Conservation (phyloP, 2,329 filamentous ascomycete species). For the Aureobasidium sp. region DNA sequence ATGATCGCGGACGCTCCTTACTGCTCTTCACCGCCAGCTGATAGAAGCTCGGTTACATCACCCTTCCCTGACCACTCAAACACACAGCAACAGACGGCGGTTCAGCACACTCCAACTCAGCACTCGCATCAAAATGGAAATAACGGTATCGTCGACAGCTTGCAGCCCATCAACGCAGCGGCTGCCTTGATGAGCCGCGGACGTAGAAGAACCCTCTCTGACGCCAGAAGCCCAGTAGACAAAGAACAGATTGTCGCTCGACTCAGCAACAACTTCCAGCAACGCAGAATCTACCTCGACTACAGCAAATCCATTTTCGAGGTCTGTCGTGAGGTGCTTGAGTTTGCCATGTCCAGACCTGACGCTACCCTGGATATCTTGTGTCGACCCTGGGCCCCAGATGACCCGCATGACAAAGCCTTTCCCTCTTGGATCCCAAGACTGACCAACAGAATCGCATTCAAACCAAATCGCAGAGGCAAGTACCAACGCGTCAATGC, state of each 20-base stretch:
- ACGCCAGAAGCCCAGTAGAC: not conserved
- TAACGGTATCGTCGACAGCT: not conserved
- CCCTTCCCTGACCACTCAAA: not conserved
- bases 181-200: not conserved
- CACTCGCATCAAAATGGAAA: not conserved
- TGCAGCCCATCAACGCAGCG: not conserved
- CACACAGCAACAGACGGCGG: not conserved
- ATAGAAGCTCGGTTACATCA: not conserved
- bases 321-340: conserved; percentile 15
- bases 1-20: not conserved
- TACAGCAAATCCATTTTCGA: conserved; percentile 15
- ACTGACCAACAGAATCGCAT: not conserved
- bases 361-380: conserved; percentile 12
- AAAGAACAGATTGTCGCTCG: not conserved
- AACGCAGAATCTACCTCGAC: conserved; percentile 10
- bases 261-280: not conserved
- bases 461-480: not conserved
- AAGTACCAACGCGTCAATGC: conserved; percentile 14
- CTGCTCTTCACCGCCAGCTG: not conserved
- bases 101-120: not conserved
- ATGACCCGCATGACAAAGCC: not conserved
- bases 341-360: conserved; percentile 2
- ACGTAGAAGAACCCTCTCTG: not conserved
- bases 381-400: conserved; percentile 15
- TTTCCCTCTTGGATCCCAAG: conserved; percentile 15